Percentiles rank a stretch among this genome's conserved stretches.
These are phyloP conservation scores for Stephanodiscus triporus DNA, from an alignment of 108 stramenopile genomes.

Conservation along the genomic window DNA sequence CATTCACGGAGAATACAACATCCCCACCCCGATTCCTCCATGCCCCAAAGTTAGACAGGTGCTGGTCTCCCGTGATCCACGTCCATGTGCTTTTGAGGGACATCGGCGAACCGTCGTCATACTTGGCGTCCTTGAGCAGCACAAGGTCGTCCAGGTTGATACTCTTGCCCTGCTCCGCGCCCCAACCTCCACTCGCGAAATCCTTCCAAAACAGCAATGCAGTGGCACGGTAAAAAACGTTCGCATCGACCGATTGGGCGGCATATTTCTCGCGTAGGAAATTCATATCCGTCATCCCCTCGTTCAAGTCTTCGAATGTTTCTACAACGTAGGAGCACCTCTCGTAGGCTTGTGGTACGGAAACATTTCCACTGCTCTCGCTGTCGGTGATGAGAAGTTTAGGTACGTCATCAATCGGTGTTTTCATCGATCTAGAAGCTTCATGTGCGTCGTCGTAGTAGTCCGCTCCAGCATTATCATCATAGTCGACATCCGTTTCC, in stretches of 20 bases:
- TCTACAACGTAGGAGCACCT: conserved; percentile 52
- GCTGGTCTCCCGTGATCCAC: conserved; percentile 77
- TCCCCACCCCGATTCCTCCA: conserved; percentile 60
- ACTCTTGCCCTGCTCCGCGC: conserved; percentile 15
- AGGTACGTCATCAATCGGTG: not conserved
- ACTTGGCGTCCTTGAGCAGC: conserved; percentile 25
- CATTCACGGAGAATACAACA: conserved; percentile 69
- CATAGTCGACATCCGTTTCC: not conserved
- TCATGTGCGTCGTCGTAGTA: conserved; percentile 12
- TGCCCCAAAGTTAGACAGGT: conserved; percentile 68
- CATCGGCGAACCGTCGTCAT: conserved; percentile 49
- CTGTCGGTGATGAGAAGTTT: conserved; percentile 8
- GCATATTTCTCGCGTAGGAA: conserved; percentile 44
- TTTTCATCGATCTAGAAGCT: not conserved
- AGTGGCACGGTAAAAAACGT: conserved; percentile 66
- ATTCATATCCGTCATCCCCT: conserved; percentile 14
- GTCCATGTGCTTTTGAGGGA: conserved; percentile 55
- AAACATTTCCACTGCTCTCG: not conserved
- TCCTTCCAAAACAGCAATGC: conserved; percentile 65
- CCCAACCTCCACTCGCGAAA: conserved; percentile 49
- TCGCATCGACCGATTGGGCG: conserved; percentile 47
- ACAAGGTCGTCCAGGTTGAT: conserved; percentile 42
- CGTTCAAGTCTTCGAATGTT: conserved; percentile 38
- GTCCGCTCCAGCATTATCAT: conserved; percentile 4
- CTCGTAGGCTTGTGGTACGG: conserved; percentile 25